These are phyloP conservation scores for Thalassiosira hispida DNA, from an alignment of 352 stramenopile species.

Conservation along the genomic window DNA sequence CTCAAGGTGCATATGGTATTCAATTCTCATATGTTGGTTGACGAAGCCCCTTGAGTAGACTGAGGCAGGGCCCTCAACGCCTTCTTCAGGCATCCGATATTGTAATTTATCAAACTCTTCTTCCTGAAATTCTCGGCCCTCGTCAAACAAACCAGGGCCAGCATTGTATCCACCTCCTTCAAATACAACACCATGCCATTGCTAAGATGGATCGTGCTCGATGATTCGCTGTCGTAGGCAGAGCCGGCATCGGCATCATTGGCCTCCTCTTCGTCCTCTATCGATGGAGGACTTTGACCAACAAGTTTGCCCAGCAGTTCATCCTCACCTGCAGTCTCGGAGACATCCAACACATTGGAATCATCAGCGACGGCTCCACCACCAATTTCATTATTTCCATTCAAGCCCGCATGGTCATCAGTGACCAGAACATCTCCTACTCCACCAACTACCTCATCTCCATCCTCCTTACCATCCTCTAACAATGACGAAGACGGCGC, in stretches of 20 bases:
- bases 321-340: slow-evolving; percentile 38
- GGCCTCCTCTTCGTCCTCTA: slow-evolving; percentile 66
- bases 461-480: slow-evolving; percentile 12
- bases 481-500: not conserved
- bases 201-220: slow-evolving; percentile 97
- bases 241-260: slow-evolving; percentile 91
- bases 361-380: not conserved
- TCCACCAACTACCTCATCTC: slow-evolving; percentile 3
- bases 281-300: slow-evolving; percentile 51
- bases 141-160: slow-evolving; percentile 98
- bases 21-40: too few species aligned
- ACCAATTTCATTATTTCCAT: slow-evolving; percentile 14
- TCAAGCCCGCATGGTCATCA: not conserved
- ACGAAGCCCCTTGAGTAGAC: too few species aligned
- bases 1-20: too few species aligned
- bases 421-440: not conserved
- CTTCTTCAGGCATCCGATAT: slow-evolving; percentile 97
- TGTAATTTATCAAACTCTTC: slow-evolving; percentile 98
- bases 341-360: slow-evolving; percentile 1
- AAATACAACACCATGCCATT: slow-evolving; percentile 94
- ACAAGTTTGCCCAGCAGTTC: slow-evolving; percentile 75
- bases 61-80: slow-evolving; percentile 85
- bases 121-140: slow-evolving; percentile 96
- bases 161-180: slow-evolving; percentile 86
- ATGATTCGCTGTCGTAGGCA: slow-evolving; percentile 95